Evolutionary conservation across 805 yeast genomes (phyloP), one percentile per base, ranked within the genome.

Genomic region (Dipodascus geniculatus): DNA sequence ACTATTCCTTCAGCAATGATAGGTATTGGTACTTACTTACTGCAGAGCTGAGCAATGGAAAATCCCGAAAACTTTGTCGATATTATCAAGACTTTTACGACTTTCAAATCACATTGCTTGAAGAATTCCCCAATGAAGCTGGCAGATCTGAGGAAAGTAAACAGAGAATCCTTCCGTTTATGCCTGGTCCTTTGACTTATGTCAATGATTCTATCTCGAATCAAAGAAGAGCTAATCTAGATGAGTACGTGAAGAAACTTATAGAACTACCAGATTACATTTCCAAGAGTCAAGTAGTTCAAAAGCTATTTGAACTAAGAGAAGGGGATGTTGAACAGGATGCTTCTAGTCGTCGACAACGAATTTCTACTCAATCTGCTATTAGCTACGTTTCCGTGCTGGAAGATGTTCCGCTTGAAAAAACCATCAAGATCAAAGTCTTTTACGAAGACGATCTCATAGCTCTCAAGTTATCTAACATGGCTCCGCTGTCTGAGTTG

Each of bases 51-150:
- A 75, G 83, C 17, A 80, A 82, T 65, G 93, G 91, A 16, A 74
- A 75, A 51, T 66, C 69, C 22, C 75, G 96, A 54, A 79, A 81
- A 55, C 72, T 93, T 58, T 88, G 93, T 67, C 77, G 99, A 56
- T 90, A 78, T 69, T 93, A 93, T 69, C 96, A 91, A 67, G 99
- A 93, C 70, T 93, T 93, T 65, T 93, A 90, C 68, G 96, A 93
- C 66, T 79, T 90, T 65, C 99, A 93, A 66, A 89, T 89, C 52
- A 80, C 77, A 57, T 72, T 93, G 51, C 74, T 91, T 51, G 93
- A 85, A 61, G 75, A 82, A 23, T 93, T 86, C 74, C 97, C 97
- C 6, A 80, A 77, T 56, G 99, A 91, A 68, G 96, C 97, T 8
- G 97, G 97, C 14, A 82, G 87, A 60, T 83, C 82, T 53, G 85